Evolutionary conservation across 2,329 filamentous ascomycete species (phyloP).

Genomic region (Seiridium cupressi): DNA sequence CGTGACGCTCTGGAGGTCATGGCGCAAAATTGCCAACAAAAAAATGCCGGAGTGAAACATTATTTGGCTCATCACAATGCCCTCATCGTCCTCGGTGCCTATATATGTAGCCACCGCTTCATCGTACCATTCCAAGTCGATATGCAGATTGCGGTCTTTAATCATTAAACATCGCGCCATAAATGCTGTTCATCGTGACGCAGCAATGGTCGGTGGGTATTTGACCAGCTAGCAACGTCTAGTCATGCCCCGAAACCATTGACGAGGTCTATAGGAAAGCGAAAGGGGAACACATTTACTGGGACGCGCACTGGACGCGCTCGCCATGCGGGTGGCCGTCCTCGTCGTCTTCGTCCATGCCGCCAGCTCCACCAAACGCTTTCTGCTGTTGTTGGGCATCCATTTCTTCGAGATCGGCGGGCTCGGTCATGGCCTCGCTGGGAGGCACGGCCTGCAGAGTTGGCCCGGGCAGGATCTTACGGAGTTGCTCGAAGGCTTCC

Average conservation of each 20-base stretch:
- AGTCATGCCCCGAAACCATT: constrained; percentile 4
- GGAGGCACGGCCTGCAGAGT: constrained; percentile 65
- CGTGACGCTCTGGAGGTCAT: constrained; percentile 10
- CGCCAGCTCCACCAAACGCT: constrained; percentile 63
- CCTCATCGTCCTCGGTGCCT: neutral
- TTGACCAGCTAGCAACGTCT: neutral
- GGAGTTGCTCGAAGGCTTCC: constrained; percentile 74
- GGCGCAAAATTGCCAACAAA: constrained; percentile 5
- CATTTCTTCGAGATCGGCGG: constrained; percentile 81
- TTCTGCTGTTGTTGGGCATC: constrained; percentile 68
- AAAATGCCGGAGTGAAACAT: neutral
- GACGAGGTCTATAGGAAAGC: constrained; percentile 13
- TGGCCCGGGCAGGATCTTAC: constrained; percentile 77
- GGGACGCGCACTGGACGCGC: constrained; percentile 82
- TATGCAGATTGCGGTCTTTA: constrained; percentile 17
- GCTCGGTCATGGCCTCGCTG: constrained; percentile 85
- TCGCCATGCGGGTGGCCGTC: constrained; percentile 73
- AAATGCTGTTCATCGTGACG: constrained; percentile 21
- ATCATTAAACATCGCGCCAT: constrained; percentile 26
- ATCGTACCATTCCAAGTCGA: constrained; percentile 14
- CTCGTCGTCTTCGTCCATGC: constrained; percentile 75
- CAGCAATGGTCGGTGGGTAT: neutral
- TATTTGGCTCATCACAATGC: neutral
- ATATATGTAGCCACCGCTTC: neutral
- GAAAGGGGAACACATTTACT: constrained; percentile 53